Percentiles rank a stretch among this genome's conserved stretches.
Conservation (phyloP, 116 monocot species). For the Thalassia testudinum region DNA sequence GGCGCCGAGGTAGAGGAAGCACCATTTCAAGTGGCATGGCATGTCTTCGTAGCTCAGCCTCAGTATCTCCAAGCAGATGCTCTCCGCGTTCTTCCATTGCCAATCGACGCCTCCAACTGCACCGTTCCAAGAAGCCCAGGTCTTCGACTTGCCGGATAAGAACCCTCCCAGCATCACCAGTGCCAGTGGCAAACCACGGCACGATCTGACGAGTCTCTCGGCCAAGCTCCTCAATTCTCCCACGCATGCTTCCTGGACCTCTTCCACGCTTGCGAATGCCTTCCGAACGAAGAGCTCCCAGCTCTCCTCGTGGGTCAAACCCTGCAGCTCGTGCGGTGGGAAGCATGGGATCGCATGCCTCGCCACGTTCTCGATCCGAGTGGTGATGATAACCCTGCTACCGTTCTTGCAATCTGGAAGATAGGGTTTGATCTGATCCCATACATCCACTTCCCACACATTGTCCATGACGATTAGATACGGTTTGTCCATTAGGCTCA, state of each 20-base stretch:
- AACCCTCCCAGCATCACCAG: conserved; percentile 12
- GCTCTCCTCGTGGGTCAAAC: conserved; percentile 7
- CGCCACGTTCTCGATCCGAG: conserved; percentile 9
- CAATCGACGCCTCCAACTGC: not conserved
- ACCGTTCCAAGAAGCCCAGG: not conserved
- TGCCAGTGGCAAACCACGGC: conserved; percentile 14
- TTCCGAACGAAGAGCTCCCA: conserved; percentile 16
- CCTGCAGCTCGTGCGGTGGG: conserved; percentile 1
- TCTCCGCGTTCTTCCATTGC: not conserved
- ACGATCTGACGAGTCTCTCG: not conserved
- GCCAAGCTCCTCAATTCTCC: conserved; percentile 3
- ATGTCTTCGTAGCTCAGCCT: conserved; percentile 17
- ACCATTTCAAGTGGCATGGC: conserved; percentile 12
- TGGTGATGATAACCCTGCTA: conserved; percentile 22
- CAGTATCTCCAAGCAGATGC: too few species aligned
- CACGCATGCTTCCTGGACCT: too few species aligned
- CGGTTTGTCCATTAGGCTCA: not conserved
- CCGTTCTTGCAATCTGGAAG: conserved; percentile 15
- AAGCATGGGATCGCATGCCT: not conserved
- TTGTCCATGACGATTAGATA: conserved; percentile 25
- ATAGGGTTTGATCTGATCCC: conserved; percentile 1
- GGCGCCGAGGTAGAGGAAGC: conserved; percentile 11
- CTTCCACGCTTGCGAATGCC: not conserved
- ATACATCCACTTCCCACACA: conserved; percentile 16
- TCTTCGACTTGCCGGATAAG: not conserved